Evolutionary conservation across 2,329 filamentous ascomycete species (phyloP).

Genomic region (Exophiala oligosperma): DNA sequence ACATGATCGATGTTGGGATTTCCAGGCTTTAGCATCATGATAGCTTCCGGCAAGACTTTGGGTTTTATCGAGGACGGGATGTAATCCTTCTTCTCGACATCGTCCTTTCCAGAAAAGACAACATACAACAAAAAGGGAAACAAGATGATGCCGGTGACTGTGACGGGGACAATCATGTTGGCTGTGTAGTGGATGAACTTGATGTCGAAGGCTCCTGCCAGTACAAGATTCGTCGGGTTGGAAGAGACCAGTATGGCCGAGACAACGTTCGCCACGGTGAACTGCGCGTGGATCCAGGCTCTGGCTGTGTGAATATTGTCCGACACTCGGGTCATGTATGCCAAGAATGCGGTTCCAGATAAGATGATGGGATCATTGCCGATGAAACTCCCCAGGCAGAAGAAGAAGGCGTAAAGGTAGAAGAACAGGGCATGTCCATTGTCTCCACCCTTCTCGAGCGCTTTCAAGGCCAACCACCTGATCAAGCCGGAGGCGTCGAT

Average conservation of each 20-base stretch:
- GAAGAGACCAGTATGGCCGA: constrained; percentile 75
- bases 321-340: constrained; percentile 75
- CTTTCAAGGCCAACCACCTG: constrained; percentile 68
- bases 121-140: constrained; percentile 71
- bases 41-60: constrained; percentile 64
- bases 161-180: constrained; percentile 74
- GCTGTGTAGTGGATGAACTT: constrained; percentile 72
- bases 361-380: constrained; percentile 76
- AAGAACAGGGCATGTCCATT: constrained; percentile 69
- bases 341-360: constrained; percentile 71
- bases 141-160: constrained; percentile 66
- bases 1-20: constrained; percentile 73
- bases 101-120: constrained; percentile 60
- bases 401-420: constrained; percentile 73
- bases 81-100: constrained; percentile 41
- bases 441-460: constrained; percentile 66
- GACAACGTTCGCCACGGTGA: constrained; percentile 64
- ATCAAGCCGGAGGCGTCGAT: constrained; percentile 75
- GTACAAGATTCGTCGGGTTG: constrained; percentile 73
- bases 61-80: constrained; percentile 68
- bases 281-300: constrained; percentile 73
- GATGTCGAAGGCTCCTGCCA: constrained; percentile 71
- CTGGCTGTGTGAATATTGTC: constrained; percentile 69
- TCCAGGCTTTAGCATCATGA: constrained; percentile 57
- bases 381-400: constrained; percentile 64